Evolutionary conservation across 1,284 basidiomycete species (phyloP).

Genomic region (Tylopilus orsonianus): DNA sequence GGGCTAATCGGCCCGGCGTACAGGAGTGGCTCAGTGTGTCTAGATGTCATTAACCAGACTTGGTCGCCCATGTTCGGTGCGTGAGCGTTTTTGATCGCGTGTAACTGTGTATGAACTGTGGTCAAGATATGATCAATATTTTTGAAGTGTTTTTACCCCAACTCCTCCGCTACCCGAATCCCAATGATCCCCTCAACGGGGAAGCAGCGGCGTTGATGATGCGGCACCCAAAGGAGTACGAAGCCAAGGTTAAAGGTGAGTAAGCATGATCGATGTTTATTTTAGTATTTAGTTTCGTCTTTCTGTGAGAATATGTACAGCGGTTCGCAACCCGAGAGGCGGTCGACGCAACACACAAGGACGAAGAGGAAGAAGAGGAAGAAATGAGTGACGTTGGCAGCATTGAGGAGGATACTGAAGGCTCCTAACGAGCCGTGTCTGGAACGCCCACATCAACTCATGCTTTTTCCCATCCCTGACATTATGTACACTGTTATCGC

Average conservation of each 20-base stretch:
- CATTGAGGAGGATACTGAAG: conserved; percentile 67
- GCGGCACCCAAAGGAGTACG: conserved; percentile 95
- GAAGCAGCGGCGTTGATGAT: conserved; percentile 96
- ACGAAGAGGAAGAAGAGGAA: conserved; percentile 73
- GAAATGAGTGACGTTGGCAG: conserved; percentile 94
- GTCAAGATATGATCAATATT: conserved; percentile 96
- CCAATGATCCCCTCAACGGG: conserved; percentile 95
- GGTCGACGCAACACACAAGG: conserved; percentile 62
- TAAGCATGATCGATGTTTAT: neutral
- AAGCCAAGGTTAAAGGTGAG: conserved; percentile 86
- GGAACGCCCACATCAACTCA: conserved; percentile 12
- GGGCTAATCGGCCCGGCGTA: conserved; percentile 7
- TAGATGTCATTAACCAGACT: conserved; percentile 98
- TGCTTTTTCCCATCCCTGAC: conserved; percentile 4
- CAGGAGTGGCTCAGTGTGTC: conserved; percentile 92
- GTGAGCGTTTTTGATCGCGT: conserved; percentile 16
- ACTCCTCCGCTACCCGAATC: conserved; percentile 95
- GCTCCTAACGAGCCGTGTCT: conserved; percentile 22
- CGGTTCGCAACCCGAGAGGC: conserved; percentile 82
- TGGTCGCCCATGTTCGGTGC: conserved; percentile 99
- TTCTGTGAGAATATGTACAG: conserved; percentile 77
- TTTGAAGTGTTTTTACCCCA: conserved; percentile 99
- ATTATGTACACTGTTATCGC: conserved; percentile 13
- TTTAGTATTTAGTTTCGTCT: conserved; percentile 4
- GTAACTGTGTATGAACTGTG: conserved; percentile 6